Base-by-base conservation (phyloP, 2,329 filamentous ascomycete genomes). In the Eutypa lata region DNA sequence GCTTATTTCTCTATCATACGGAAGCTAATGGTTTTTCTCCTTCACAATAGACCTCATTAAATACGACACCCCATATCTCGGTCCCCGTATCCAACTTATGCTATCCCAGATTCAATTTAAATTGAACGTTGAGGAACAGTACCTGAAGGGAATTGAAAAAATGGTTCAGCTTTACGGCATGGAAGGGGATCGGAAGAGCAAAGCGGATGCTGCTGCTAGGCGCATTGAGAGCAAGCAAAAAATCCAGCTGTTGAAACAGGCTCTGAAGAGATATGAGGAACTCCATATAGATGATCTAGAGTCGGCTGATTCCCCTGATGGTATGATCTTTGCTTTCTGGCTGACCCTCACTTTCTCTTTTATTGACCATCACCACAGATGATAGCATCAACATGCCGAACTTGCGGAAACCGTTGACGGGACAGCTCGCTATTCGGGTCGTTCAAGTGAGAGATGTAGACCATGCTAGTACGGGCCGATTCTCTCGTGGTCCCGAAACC, bases 81-180 rank as follows among this genome's bases (percentile, higher is more conserved):
- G 94, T 33, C 93, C 94, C 55, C 91, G 95, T 62, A 99, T 99
- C 66, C 94, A 99, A 76, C 89, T 97, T 66, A 99, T 99, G 94
- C 79, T 99, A 67, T 96, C 94, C 47, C 94, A 99, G 72, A 87
- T 99, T 58, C 91, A 97, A 73, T 99, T 99, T 78, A 99, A 99
- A 76, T 82, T 99, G 56, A 96, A 94, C 61, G 94, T 99, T 26
- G 94, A 99, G 71, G 96, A 97, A 70, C 94, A 99, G 74, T 99
- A 99, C 73, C 91, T 97, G 61, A 95, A 96, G 67, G 94, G 94
- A 57, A 94, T 99, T 63, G 94, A 99, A 73, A 99, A 99, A 77
- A 97, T 99, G 94, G 90, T 97, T 46, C 91, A 94, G 70, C 79
- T 99, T 35, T 99, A 99, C 69, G 87, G 94, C 68, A 94, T 97